These are phyloP conservation scores for Nelumbo lutea DNA, from an alignment of 164 flowering plant genomes.

Conservation along the genomic window DNA sequence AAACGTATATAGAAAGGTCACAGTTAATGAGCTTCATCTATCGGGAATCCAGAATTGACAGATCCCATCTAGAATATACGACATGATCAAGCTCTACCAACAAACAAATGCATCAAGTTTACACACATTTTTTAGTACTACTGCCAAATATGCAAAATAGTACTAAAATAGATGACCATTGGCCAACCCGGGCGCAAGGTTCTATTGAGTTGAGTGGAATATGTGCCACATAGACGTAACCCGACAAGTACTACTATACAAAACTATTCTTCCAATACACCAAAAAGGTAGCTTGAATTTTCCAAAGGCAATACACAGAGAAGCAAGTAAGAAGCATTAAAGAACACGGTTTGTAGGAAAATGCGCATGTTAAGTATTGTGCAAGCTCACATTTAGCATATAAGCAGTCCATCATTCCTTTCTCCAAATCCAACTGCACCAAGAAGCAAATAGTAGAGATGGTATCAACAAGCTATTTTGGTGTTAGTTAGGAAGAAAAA, in stretches of 20 bases:
- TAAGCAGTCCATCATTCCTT: constrained; percentile 93
- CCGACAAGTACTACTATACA: neutral
- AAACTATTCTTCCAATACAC: neutral
- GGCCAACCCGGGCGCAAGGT: neutral
- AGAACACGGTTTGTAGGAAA: neutral
- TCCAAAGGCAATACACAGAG: neutral
- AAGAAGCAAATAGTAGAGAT: constrained; percentile 1
- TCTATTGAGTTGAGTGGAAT: neutral
- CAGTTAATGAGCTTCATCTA: neutral
- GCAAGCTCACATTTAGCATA: constrained; percentile 90
- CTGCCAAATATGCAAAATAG: neutral
- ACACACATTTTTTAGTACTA: neutral
- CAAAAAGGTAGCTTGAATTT: neutral
- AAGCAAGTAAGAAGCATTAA: neutral
- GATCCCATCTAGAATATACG: neutral
- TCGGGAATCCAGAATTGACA: neutral
- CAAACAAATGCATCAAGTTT: neutral
- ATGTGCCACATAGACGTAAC: neutral
- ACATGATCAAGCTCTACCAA: neutral
- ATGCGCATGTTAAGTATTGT: neutral
- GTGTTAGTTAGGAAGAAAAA: no score
- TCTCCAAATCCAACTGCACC: constrained; percentile 77
- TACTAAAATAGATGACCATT: no score
- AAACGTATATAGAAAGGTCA: neutral
- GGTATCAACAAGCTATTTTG: neutral